Percentiles rank a stretch among this genome's conserved stretches.
Conservation (phyloP, 345 rosid genomes). For the Kandelia obovata region DNA sequence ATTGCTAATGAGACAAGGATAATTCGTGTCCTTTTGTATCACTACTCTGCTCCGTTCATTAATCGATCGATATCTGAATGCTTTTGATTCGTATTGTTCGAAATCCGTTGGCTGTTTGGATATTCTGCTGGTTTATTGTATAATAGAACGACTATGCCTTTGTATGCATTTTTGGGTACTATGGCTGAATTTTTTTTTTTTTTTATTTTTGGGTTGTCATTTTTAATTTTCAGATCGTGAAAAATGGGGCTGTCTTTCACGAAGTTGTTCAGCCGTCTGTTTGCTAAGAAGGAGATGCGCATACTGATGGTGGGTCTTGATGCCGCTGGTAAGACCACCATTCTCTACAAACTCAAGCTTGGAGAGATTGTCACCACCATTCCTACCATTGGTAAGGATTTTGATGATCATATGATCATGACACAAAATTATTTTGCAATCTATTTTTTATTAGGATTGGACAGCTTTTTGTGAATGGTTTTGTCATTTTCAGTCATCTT, state of each 20-base stretch:
- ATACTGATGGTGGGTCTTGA: constrained; percentile 42
- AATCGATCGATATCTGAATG: no score
- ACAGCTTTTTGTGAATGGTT: neutral
- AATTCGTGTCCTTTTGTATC: no score
- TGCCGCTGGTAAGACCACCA: constrained; percentile 47
- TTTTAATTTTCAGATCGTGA: neutral
- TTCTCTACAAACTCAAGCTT: constrained; percentile 41
- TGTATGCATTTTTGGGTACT: no score
- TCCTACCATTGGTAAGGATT: constrained; percentile 37
- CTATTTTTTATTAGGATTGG: neutral
- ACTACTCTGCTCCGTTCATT: no score
- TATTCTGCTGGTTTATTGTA: no score
- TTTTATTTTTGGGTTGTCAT: neutral
- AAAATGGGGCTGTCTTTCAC: constrained; percentile 47
- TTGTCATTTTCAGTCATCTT: no score
- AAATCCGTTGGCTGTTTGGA: no score
- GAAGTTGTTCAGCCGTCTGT: constrained; percentile 40
- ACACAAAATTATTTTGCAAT: neutral
- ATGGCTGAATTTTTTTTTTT: neutral
- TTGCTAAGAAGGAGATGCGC: constrained; percentile 40
- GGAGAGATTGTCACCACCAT: constrained; percentile 45
- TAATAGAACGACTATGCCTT: no score
- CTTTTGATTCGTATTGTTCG: no score
- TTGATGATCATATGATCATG: no score
- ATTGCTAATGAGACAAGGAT: no score